Conservation (phyloP, 768 basidiomycete genomes). For the Pleurotus salmoneostramineus region DNA sequence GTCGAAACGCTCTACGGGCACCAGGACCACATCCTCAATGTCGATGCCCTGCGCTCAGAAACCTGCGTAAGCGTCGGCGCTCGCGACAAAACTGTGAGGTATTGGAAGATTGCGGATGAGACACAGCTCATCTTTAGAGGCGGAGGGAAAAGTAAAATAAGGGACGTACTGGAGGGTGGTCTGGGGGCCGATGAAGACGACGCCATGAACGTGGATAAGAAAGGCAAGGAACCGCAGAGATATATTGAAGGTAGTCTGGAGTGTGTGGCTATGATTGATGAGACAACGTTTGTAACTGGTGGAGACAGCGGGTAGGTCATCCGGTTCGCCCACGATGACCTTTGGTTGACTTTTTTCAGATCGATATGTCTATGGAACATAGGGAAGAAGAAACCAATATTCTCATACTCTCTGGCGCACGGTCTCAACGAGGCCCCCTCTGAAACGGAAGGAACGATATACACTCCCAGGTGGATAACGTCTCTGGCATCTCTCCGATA, state of each 20-base stretch:
- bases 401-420: conserved; percentile 82
- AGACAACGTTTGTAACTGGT: conserved; percentile 87
- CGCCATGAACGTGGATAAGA: conserved; percentile 20
- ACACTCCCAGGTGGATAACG: conserved; percentile 89
- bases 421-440: conserved; percentile 73
- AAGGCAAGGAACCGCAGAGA: conserved; percentile 31
- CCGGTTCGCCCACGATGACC: not conserved
- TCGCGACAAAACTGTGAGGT: conserved; percentile 87
- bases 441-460: conserved; percentile 70
- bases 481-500: conserved; percentile 79
- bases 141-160: conserved; percentile 78
- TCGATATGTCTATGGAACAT: conserved; percentile 93
- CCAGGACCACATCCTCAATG: conserved; percentile 76
- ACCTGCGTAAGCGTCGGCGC: conserved; percentile 85
- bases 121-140: conserved; percentile 95
- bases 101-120: conserved; percentile 96
- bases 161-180: conserved; percentile 80
- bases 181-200: conserved; percentile 58
- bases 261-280: conserved; percentile 92
- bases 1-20: conserved; percentile 98
- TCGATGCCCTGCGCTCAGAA: conserved; percentile 83
- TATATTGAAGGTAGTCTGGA: conserved; percentile 93
- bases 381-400: conserved; percentile 92
- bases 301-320: conserved; percentile 90
- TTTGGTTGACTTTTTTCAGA: conserved; percentile 31